Conservation (phyloP, 148 eudicot genomes). For the Rhododendron simsii region DNA sequence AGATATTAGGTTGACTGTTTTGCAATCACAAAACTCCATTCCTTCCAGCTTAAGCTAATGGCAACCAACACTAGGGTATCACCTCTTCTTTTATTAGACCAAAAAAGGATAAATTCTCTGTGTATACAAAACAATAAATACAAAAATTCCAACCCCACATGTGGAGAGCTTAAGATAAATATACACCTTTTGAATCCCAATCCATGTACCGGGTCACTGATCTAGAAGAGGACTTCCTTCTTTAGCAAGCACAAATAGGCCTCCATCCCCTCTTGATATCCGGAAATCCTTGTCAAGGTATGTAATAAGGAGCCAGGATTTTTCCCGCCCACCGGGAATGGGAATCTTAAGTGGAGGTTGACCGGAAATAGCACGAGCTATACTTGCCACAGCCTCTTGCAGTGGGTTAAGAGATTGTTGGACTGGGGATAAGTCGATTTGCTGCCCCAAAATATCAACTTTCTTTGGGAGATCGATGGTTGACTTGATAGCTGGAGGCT, state of each 20-base stretch:
- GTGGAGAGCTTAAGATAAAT: background rate
- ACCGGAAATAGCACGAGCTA: constrained; percentile 51
- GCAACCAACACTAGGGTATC: background rate
- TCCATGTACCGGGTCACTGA: constrained; percentile 30
- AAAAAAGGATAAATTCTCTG: background rate
- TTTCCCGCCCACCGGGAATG: constrained; percentile 69
- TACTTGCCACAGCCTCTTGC: constrained; percentile 61
- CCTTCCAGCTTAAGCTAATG: background rate
- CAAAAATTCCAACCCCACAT: background rate
- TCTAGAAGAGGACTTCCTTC: constrained; percentile 84
- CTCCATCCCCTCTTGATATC: constrained; percentile 96
- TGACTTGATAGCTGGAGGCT: constrained; percentile 88
- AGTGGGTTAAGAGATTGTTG: constrained; percentile 76
- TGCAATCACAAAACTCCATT: background rate
- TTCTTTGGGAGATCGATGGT: constrained; percentile 66
- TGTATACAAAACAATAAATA: background rate
- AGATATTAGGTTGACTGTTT: background rate
- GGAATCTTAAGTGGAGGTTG: constrained; percentile 71
- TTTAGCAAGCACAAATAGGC: constrained; percentile 88
- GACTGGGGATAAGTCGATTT: constrained; percentile 55
- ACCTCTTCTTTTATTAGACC: background rate
- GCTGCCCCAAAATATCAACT: constrained; percentile 79
- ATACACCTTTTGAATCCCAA: background rate
- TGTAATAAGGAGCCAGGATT: constrained; percentile 79
- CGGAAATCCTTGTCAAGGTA: constrained; percentile 87